Percentiles rank a stretch among this genome's conserved stretches.
phyloP scores from a whole-genome alignment of 108 stramenopile genomes.

The Aurantiochytrium sp. region DNA sequence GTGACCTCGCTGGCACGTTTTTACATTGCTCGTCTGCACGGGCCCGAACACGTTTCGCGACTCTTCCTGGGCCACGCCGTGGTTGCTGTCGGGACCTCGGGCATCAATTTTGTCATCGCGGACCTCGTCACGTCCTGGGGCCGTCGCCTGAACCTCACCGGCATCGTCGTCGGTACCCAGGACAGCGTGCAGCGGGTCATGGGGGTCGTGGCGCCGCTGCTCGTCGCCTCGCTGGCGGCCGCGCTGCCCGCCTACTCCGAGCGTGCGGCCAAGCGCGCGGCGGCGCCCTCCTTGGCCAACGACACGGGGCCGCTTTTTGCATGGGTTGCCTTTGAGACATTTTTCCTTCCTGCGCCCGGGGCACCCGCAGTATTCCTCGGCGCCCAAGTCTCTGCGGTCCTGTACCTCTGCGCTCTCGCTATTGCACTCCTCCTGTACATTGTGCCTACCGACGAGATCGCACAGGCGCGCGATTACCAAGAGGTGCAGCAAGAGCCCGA shows the following conservation, averaged over 20 bases:
- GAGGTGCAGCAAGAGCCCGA: background rate
- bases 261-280: too few species aligned
- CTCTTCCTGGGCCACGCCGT: slow-evolving; percentile 1
- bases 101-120: background rate
- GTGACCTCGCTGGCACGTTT: background rate
- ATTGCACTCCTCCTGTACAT: background rate
- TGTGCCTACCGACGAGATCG: background rate
- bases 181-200: background rate
- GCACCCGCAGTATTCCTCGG: background rate
- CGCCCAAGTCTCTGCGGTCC: background rate
- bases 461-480: background rate
- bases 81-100: background rate
- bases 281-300: too few species aligned
- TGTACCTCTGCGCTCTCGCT: background rate
- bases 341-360: too few species aligned
- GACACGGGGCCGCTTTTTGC: too few species aligned
- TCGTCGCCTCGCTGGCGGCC: background rate
- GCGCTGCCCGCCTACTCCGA: background rate
- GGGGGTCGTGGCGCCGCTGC: background rate
- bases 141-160: background rate
- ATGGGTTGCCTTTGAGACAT: too few species aligned
- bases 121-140: background rate
- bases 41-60: background rate
- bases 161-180: background rate
- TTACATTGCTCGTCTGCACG: background rate